phyloP scores from a whole-genome alignment of 495 filamentous ascomycete genomes.

The Penicillium steckii region DNA sequence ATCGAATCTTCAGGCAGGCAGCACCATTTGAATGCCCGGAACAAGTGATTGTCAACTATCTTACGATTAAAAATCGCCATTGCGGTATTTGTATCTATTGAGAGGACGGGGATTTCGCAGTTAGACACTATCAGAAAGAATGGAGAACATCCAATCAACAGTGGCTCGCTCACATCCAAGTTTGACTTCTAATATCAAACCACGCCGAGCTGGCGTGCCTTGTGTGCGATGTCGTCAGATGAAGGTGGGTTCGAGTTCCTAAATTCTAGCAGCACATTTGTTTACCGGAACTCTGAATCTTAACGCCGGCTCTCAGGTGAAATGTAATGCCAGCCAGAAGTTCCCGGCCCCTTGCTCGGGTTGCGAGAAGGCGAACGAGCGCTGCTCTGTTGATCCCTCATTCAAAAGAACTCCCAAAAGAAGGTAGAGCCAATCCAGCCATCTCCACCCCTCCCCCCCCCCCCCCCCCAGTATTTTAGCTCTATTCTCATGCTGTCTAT shows the following conservation, averaged over 20 bases:
- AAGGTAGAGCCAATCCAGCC: not conserved
- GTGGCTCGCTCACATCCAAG: conserved; percentile 1
- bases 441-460: too few species aligned
- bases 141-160: conserved; percentile 6
- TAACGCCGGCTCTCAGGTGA: not conserved
- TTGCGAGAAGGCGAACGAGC: conserved; percentile 2
- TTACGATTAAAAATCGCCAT: too few species aligned
- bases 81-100: too few species aligned
- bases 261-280: not conserved
- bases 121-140: too few species aligned
- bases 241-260: not conserved
- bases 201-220: conserved; percentile 4
- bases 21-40: too few species aligned
- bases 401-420: conserved; percentile 3
- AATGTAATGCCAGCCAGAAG: conserved; percentile 6
- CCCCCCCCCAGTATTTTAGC: too few species aligned
- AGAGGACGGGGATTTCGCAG: too few species aligned
- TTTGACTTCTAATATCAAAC: not conserved
- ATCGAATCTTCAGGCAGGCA: too few species aligned
- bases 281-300: not conserved
- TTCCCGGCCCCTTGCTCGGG: conserved; percentile 6
- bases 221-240: conserved; percentile 9
- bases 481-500: not conserved
- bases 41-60: too few species aligned
- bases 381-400: conserved; percentile 3